Evolutionary conservation across 768 basidiomycete species (phyloP), one percentile per base, ranked within the genome.

Genomic region (Suillus ampliporus): DNA sequence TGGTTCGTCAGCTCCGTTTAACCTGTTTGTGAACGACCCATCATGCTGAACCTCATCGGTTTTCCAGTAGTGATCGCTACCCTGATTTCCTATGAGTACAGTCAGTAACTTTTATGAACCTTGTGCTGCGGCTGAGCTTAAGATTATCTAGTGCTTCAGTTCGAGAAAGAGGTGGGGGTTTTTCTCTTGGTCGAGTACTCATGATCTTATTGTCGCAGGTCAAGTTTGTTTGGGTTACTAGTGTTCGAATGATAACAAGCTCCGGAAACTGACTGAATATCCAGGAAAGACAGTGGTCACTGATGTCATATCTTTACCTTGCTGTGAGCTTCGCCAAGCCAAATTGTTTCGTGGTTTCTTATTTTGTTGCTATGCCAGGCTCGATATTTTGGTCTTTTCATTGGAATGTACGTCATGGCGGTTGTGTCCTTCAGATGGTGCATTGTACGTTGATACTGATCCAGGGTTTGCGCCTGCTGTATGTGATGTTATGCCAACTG

Each of bases 261-360:
- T 51, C 50, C 31, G 28, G 50, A 51, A 19, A 34, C 11, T 51
- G 19, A 51, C 10, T 7, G 11, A n/a, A 31, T 31, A 6, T n/a
- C 31, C 11, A 51, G 50, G n/a, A 28, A 34, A 31, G 3, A n/a
- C 5, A 7, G 11, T 51, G 50, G 50, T n/a, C 52, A 35, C 13
- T 35, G n/a, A 53, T 53, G 52, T 14, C 52, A 10, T 53, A 10
- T 21, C 52, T 53, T 4, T 53, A 53, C 52, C n/a, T 53, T 19
- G 8, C 14, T 37, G 52, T 53, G 13, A 53, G 52, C n/a, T 53
- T 8, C 34, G 2, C 19, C 4, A 13, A 21, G 52, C 34, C 34
- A 15, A 21, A 35, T n/a, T 53, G 4, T 14, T 37, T 53, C 21
- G 6, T 15, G 52, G 34, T 21, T 21, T 21, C n/a, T 53, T 21